phyloP scores from a whole-genome alignment of 345 rosid species.

The Euphorbia lathyris region DNA sequence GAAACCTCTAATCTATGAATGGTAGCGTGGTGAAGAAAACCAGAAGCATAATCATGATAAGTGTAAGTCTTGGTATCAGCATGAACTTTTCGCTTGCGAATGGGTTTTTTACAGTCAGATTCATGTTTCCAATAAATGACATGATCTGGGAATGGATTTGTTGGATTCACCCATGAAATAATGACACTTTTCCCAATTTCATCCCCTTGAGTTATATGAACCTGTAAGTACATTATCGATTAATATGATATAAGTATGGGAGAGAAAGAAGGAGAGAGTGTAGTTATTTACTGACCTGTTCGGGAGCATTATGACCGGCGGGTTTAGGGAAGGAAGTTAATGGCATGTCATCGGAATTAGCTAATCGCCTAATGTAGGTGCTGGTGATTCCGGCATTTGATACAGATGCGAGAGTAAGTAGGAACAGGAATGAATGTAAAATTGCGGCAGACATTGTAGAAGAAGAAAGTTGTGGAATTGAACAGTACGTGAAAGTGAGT shows the following conservation, averaged over 20 bases:
- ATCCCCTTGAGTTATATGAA: constrained; percentile 44
- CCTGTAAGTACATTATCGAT: constrained; percentile 15
- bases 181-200: constrained; percentile 23
- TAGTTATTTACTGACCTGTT: constrained; percentile 20
- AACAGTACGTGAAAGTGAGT: too few relatives aligned
- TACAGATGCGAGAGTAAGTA: not conserved
- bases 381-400: constrained; percentile 34
- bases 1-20: constrained; percentile 30
- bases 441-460: too few relatives aligned
- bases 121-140: constrained; percentile 24
- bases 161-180: constrained; percentile 31
- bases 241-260: too few relatives aligned
- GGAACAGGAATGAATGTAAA: not conserved
- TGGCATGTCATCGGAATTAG: constrained; percentile 25
- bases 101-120: constrained; percentile 1
- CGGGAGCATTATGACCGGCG: constrained; percentile 32
- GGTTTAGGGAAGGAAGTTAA: constrained; percentile 20
- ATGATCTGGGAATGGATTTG: constrained; percentile 3
- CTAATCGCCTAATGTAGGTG: constrained; percentile 18
- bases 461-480: too few relatives aligned
- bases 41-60: constrained; percentile 33
- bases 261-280: too few relatives aligned
- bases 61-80: constrained; percentile 17
- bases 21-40: constrained; percentile 39
- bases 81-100: constrained; percentile 3